phyloP scores from a whole-genome alignment of 225 moss, liverwort and hornwort species.

The Sphagnum contortum region DNA sequence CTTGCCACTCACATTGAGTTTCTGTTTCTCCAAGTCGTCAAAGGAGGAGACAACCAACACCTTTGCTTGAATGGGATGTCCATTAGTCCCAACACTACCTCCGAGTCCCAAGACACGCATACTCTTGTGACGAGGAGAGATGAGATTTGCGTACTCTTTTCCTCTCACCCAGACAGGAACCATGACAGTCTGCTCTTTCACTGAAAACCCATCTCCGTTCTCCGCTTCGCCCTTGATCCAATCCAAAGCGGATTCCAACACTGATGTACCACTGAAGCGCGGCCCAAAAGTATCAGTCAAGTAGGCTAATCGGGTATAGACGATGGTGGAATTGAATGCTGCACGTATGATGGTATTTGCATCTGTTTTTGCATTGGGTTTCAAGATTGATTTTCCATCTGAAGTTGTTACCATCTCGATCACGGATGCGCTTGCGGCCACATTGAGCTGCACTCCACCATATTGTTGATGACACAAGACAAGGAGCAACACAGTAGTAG shows the following conservation, averaged over 20 bases:
- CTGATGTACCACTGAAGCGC: slow-evolving; percentile 64
- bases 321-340: slow-evolving; percentile 45
- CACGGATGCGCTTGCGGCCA: too few relatives aligned
- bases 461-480: too few relatives aligned
- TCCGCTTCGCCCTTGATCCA: slow-evolving; percentile 57
- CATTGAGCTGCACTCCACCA: too few relatives aligned
- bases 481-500: too few relatives aligned
- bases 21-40: slow-evolving; percentile 45
- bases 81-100: slow-evolving; percentile 70
- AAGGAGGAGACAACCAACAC: slow-evolving; percentile 68
- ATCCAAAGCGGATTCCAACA: slow-evolving; percentile 62
- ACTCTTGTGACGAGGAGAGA: slow-evolving; percentile 61
- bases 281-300: slow-evolving; percentile 87
- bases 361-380: slow-evolving; percentile 19
- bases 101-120: slow-evolving; percentile 59
- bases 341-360: slow-evolving; percentile 50
- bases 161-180: slow-evolving; percentile 79
- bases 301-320: slow-evolving; percentile 75
- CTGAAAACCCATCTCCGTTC: slow-evolving; percentile 44
- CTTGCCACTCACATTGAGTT: slow-evolving; percentile 34
- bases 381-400: too few relatives aligned
- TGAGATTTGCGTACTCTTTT: slow-evolving; percentile 58
- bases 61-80: slow-evolving; percentile 43
- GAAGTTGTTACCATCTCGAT: too few relatives aligned
- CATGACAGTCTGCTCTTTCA: slow-evolving; percentile 50